Conservation (phyloP, 1,284 basidiomycete species). For the Apiotrichum veenhuisii region DNA sequence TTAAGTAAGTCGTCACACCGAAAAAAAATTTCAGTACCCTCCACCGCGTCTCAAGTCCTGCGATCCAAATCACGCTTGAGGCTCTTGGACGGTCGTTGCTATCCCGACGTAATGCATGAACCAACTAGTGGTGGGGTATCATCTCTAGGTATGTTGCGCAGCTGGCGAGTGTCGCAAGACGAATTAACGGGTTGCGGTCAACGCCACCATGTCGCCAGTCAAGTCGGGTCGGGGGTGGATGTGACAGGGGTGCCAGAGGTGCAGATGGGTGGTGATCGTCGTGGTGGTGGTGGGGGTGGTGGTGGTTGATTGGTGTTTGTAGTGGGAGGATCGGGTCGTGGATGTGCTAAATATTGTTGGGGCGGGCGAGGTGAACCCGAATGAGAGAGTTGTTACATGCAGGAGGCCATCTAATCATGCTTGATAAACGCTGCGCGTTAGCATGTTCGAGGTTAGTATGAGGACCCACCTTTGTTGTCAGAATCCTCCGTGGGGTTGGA, state of each 20-base stretch:
- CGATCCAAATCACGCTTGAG: not conserved
- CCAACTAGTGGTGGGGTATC: slow-evolving; percentile 5
- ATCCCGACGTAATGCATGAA: slow-evolving; percentile 4
- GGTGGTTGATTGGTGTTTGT: not conserved
- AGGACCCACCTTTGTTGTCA: slow-evolving; percentile 3
- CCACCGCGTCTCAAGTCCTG: no score
- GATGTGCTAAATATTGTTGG: not conserved
- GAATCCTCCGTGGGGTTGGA: slow-evolving; percentile 3
- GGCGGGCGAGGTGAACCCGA: not conserved
- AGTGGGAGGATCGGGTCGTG: not conserved
- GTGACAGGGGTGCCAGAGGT: not conserved
- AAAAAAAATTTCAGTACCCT: no score
- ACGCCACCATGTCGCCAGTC: slow-evolving; percentile 1
- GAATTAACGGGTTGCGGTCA: not conserved
- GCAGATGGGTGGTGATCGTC: not conserved
- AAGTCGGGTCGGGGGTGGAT: not conserved
- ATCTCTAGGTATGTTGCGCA: slow-evolving; percentile 1
- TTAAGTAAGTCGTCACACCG: no score
- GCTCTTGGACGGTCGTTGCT: not conserved
- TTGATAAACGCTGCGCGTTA: slow-evolving; percentile 7
- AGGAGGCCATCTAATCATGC: slow-evolving; percentile 8
- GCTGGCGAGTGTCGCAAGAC: not conserved
- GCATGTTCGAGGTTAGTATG: not conserved
- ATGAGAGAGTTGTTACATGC: slow-evolving; percentile 2
- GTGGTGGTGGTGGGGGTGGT: not conserved